Conservation (phyloP, 2,329 filamentous ascomycete species). For the Fusarium fujikuroi region DNA sequence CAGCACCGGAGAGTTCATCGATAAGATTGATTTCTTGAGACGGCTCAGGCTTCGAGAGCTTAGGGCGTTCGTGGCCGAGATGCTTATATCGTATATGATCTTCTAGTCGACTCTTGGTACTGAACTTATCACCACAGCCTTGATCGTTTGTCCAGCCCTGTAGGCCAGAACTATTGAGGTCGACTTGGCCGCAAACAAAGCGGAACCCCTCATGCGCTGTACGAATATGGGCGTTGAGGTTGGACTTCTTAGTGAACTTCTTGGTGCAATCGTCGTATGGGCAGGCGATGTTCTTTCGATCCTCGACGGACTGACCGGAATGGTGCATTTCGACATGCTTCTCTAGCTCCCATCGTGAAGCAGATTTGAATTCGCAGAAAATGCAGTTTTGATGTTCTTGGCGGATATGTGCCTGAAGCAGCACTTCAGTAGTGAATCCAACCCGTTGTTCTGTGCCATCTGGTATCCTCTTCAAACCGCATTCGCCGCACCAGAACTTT, state of each 20-base stretch:
- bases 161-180: slow-evolving; percentile 68
- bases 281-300: slow-evolving; percentile 75
- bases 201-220: slow-evolving; percentile 79
- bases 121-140: slow-evolving; percentile 80
- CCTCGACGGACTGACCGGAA: slow-evolving; percentile 68
- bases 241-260: slow-evolving; percentile 84
- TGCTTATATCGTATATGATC: slow-evolving; percentile 88
- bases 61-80: slow-evolving; percentile 66
- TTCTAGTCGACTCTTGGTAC: slow-evolving; percentile 80
- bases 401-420: slow-evolving; percentile 79
- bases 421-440: slow-evolving; percentile 76
- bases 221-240: slow-evolving; percentile 82
- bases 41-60: slow-evolving; percentile 38
- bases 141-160: slow-evolving; percentile 71
- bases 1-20: slow-evolving; percentile 56
- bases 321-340: slow-evolving; percentile 84
- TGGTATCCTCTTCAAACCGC: slow-evolving; percentile 56
- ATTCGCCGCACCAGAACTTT: slow-evolving; percentile 82
- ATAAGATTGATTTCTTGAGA: slow-evolving; percentile 48
- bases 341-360: slow-evolving; percentile 73
- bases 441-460: slow-evolving; percentile 56
- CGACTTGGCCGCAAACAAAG: slow-evolving; percentile 81
- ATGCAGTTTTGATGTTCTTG: slow-evolving; percentile 79
- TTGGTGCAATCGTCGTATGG: slow-evolving; percentile 75
- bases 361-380: slow-evolving; percentile 77